phyloP scores from a whole-genome alignment of 306 rosid species.

The Vachellia pachyceras region DNA sequence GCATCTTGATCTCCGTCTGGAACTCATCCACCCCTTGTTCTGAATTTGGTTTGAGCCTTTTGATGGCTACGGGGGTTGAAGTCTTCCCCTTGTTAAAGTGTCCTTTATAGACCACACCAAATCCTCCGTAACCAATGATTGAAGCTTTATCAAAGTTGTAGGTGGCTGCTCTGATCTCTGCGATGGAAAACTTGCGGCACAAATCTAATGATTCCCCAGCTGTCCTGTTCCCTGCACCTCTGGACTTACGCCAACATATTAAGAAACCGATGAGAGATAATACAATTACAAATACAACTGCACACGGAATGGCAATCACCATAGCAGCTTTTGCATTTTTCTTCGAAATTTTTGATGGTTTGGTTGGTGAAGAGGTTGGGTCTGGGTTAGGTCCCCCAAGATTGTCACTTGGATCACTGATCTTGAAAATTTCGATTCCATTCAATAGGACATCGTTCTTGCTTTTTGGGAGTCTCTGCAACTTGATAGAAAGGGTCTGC shows the following conservation, averaged over 20 bases:
- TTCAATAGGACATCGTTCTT: neutral
- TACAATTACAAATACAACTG: neutral
- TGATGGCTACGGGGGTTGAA: too few species aligned
- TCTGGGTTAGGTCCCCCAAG: constrained; percentile 7
- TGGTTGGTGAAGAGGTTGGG: neutral
- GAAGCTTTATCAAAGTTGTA: constrained; percentile 42
- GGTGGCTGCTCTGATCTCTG: constrained; percentile 48
- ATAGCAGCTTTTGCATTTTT: neutral
- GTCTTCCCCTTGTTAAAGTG: too few species aligned
- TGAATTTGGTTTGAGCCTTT: too few species aligned
- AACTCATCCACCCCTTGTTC: too few species aligned
- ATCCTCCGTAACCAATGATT: constrained; percentile 46
- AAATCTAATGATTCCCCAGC: neutral
- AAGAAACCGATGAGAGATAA: constrained; percentile 7
- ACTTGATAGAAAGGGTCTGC: constrained; percentile 9
- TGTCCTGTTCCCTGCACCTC: neutral
- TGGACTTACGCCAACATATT: constrained; percentile 4
- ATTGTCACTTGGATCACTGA: neutral
- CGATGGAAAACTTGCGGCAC: too few species aligned
- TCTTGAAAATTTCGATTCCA: too few species aligned
- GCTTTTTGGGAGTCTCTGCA: neutral
- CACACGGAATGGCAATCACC: neutral
- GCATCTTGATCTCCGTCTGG: too few species aligned
- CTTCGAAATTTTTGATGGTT: neutral
- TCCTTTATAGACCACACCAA: constrained; percentile 50